phyloP scores from a whole-genome alignment of 768 basidiomycete genomes.

The Rhizopogon roseolus region DNA sequence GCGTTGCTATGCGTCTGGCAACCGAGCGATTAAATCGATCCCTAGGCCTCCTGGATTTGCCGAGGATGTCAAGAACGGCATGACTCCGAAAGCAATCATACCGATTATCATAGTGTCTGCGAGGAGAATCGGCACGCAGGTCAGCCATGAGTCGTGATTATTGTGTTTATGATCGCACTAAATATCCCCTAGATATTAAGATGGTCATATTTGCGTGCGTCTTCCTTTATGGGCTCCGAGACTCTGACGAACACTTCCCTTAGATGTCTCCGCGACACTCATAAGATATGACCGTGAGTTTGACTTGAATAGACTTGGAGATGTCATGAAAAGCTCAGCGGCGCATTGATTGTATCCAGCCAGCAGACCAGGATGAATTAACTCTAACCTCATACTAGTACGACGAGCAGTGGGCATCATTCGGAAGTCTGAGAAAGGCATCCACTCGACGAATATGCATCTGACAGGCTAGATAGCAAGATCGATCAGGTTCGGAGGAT shows the following conservation, averaged over 20 bases:
- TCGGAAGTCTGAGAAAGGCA: constrained; percentile 52
- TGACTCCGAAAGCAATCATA: constrained; percentile 39
- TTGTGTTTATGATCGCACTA: neutral
- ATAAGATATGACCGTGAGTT: too few relatives aligned
- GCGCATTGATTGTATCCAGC: constrained; percentile 21
- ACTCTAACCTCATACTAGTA: constrained; percentile 44
- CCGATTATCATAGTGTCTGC: constrained; percentile 40
- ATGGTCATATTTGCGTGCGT: constrained; percentile 3
- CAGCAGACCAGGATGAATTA: constrained; percentile 44
- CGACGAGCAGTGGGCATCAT: constrained; percentile 75
- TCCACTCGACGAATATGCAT: constrained; percentile 47
- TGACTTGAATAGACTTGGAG: too few relatives aligned
- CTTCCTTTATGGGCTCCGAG: too few relatives aligned
- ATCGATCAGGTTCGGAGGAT: constrained; percentile 18
- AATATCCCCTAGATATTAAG: constrained; percentile 30
- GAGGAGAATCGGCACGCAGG: constrained; percentile 64
- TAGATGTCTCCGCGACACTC: too few relatives aligned
- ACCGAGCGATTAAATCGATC: constrained; percentile 36
- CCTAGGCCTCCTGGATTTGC: constrained; percentile 92
- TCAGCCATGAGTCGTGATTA: constrained; percentile 41
- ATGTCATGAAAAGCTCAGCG: too few relatives aligned
- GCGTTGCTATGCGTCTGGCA: neutral
- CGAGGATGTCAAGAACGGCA: constrained; percentile 68
- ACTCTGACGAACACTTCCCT: too few relatives aligned
- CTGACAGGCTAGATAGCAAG: constrained; percentile 63